These are phyloP conservation scores for Amylocarpus encephaloides DNA, from an alignment of 2,329 filamentous ascomycete genomes.

Conservation along the genomic window DNA sequence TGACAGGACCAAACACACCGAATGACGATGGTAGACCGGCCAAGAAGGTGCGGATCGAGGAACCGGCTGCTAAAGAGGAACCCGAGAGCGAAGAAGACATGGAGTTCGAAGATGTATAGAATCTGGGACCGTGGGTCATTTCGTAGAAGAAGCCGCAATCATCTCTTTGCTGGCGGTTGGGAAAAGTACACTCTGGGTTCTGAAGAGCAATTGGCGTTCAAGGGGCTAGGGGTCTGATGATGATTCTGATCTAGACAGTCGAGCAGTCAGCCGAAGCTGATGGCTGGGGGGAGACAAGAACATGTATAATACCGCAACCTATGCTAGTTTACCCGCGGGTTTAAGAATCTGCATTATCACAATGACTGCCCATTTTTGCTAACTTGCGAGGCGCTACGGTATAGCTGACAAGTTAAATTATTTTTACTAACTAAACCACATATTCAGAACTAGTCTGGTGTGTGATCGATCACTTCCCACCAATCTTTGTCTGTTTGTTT, in stretches of 20 bases:
- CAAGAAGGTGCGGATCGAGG: constrained; percentile 59
- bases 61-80: constrained; percentile 27
- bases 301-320: too few species aligned
- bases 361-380: too few species aligned
- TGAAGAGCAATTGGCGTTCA: not conserved
- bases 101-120: constrained; percentile 52
- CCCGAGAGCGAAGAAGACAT: constrained; percentile 48
- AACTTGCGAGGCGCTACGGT: too few species aligned
- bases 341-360: too few species aligned
- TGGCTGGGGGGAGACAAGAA: too few species aligned
- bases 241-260: not conserved
- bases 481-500: too few species aligned
- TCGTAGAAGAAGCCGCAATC: not conserved
- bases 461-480: too few species aligned
- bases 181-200: not conserved
- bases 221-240: not conserved
- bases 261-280: too few species aligned
- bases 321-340: too few species aligned
- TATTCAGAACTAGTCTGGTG: too few species aligned
- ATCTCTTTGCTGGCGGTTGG: not conserved
- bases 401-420: too few species aligned
- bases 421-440: too few species aligned
- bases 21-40: constrained; percentile 41
- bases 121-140: not conserved
- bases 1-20: constrained; percentile 30